Evolutionary conservation across 2,329 filamentous ascomycete genomes (phyloP).

Genomic region (Talaromyces sp.): DNA sequence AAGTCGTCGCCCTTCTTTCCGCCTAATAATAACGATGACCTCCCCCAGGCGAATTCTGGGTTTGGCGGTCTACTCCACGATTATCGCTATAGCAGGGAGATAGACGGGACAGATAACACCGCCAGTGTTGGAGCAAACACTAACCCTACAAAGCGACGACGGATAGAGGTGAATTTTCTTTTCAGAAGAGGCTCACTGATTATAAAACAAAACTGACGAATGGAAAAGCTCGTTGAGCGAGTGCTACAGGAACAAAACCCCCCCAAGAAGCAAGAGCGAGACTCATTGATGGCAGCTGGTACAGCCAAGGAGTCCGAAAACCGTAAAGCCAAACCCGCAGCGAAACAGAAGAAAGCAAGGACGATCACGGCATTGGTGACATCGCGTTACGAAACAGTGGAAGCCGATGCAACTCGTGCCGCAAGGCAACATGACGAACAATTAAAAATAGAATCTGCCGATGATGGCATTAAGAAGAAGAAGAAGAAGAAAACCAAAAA

Average conservation of each 20-base stretch:
- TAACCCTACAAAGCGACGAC: slow-evolving; percentile 33
- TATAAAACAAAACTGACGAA: neutral
- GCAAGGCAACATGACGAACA: slow-evolving; percentile 21
- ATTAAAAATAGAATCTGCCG: neutral
- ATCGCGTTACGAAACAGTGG: slow-evolving; percentile 56
- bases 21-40: neutral
- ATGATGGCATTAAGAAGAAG: slow-evolving; percentile 9
- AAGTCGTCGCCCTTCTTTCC: slow-evolving; percentile 23
- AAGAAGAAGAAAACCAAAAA: slow-evolving; percentile 16
- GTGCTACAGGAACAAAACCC: neutral
- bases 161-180: slow-evolving; percentile 29
- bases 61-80: slow-evolving; percentile 36
- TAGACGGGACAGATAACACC: slow-evolving; percentile 12
- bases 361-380: slow-evolving; percentile 77
- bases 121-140: slow-evolving; percentile 14
- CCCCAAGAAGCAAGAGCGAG: neutral
- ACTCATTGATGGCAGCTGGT: slow-evolving; percentile 4
- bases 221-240: slow-evolving; percentile 7
- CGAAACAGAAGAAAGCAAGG: slow-evolving; percentile 63
- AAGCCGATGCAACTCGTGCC: slow-evolving; percentile 19
- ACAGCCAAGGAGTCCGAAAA: slow-evolving; percentile 9
- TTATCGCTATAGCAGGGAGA: slow-evolving; percentile 34
- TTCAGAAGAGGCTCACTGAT: neutral
- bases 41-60: neutral
- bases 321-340: slow-evolving; percentile 14